Evolutionary conservation across 331 rosid species (phyloP).

Genomic region (Spiraea crenata): DNA sequence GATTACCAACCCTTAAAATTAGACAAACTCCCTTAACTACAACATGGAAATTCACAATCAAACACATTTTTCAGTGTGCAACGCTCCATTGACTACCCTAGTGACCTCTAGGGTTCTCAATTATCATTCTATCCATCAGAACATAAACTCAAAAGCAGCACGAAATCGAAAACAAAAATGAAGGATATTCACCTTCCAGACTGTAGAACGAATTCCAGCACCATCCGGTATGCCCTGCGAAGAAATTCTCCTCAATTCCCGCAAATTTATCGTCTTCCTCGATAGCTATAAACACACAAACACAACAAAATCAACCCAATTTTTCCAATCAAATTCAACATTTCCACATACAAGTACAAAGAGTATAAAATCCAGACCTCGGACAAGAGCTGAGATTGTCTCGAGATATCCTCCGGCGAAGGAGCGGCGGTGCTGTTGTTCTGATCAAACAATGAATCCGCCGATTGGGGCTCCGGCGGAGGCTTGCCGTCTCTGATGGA

Average conservation of each 20-base stretch:
- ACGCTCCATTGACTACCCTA: not conserved
- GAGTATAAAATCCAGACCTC: conserved; percentile 15
- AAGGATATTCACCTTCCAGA: conserved; percentile 66
- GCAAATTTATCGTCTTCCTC: conserved; percentile 65
- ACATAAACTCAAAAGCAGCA: not conserved
- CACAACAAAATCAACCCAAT: not conserved
- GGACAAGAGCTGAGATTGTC: conserved; percentile 75
- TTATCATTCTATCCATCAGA: not conserved
- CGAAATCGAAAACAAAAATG: not conserved
- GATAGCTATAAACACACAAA: conserved; percentile 49
- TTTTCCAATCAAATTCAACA: not conserved
- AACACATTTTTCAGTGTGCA: not conserved
- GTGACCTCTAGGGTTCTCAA: not conserved
- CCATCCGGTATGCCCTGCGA: conserved; percentile 90
- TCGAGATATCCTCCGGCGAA: conserved; percentile 37
- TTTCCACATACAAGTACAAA: not conserved
- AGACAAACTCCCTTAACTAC: conserved; percentile 13
- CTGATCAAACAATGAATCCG: conserved; percentile 33
- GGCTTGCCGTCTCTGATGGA: conserved; percentile 35
- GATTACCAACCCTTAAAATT: conserved; percentile 22
- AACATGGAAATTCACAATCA: not conserved
- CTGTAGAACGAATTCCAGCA: conserved; percentile 83
- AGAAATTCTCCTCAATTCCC: conserved; percentile 65
- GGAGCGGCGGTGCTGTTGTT: conserved; percentile 35
- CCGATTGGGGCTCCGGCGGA: conserved; percentile 33